Evolutionary conservation across 176 grass and related monocot genomes (phyloP).

Genomic region (Themeda triandra): DNA sequence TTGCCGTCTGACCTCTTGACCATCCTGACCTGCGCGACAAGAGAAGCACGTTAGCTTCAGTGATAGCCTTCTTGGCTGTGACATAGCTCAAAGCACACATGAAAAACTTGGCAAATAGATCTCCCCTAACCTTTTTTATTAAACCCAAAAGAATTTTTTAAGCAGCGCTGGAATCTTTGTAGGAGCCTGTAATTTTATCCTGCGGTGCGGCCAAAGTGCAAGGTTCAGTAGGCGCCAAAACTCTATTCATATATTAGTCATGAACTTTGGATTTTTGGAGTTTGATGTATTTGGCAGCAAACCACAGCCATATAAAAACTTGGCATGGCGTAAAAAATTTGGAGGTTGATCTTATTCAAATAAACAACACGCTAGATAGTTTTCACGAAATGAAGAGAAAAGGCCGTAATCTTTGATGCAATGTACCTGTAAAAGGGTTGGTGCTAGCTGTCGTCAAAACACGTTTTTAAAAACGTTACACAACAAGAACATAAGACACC

Average conservation of each 20-base stretch:
- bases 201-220: background rate
- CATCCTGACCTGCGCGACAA: constrained; percentile 33
- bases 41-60: background rate
- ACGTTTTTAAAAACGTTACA: too few species aligned
- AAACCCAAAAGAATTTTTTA: constrained; percentile 8
- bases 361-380: background rate
- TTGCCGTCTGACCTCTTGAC: constrained; percentile 12
- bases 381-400: background rate
- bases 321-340: background rate
- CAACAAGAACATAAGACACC: too few species aligned
- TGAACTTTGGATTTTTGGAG: background rate
- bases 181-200: background rate
- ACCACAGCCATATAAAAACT: background rate
- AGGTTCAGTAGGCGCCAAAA: background rate
- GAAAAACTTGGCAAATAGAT: background rate
- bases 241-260: background rate
- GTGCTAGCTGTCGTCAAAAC: too few species aligned
- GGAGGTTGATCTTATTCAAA: background rate
- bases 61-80: background rate
- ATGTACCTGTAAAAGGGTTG: constrained; percentile 66
- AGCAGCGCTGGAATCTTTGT: background rate
- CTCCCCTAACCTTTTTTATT: constrained; percentile 19
- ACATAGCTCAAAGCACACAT: background rate
- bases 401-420: too few species aligned
- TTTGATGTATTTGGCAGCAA: background rate